phyloP scores from a whole-genome alignment of 257 asterid genomes.

The Solanum sitiens region DNA sequence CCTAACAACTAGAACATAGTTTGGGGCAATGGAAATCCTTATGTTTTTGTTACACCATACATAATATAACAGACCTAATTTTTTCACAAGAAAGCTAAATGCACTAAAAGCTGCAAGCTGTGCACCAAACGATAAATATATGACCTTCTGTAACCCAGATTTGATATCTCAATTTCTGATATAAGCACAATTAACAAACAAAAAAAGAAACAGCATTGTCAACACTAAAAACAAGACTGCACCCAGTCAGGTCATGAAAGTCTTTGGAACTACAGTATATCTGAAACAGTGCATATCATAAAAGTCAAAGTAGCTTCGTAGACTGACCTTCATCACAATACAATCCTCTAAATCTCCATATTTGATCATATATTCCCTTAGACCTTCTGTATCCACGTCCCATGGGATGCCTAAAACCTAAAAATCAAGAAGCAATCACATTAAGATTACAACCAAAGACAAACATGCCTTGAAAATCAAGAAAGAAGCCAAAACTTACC shows the following conservation, averaged over 20 bases:
- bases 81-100: not conserved
- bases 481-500: slow-evolving; percentile 31
- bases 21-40: not conserved
- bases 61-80: not conserved
- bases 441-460: not conserved
- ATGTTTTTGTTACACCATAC: not conserved
- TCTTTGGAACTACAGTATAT: not conserved
- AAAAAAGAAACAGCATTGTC: not conserved
- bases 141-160: not conserved
- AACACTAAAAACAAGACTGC: not conserved
- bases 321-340: slow-evolving; percentile 87
- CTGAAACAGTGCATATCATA: not conserved
- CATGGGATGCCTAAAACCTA: slow-evolving; percentile 98
- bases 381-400: slow-evolving; percentile 92
- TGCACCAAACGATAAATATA: not conserved
- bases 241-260: not conserved
- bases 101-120: not conserved
- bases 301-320: not conserved
- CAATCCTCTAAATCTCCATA: slow-evolving; percentile 97
- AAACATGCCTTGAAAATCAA: not conserved
- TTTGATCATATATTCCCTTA: slow-evolving; percentile 89
- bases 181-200: not conserved
- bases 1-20: not conserved
- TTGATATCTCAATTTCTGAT: not conserved
- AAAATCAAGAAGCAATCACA: not conserved